Evolutionary conservation across 257 asterid genomes (phyloP).

Genomic region (Coffea eugenioides): DNA sequence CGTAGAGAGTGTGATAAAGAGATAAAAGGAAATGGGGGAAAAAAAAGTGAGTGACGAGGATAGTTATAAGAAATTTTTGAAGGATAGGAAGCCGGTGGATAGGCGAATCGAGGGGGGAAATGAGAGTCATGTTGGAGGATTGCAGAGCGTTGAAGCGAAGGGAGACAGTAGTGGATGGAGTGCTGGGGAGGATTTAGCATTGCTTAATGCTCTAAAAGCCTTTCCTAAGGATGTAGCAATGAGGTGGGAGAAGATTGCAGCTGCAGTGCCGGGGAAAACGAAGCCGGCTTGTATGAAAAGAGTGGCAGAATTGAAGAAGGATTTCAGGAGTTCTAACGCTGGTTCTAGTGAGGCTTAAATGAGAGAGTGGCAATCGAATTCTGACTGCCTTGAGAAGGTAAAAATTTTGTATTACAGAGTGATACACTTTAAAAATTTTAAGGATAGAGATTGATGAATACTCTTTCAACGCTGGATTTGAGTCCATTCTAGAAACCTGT

Average conservation of each 20-base stretch:
- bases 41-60: constrained; percentile 64
- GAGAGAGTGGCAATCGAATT: constrained; percentile 1
- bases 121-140: constrained; percentile 19
- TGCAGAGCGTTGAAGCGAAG: constrained; percentile 28
- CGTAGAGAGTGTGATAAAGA: constrained; percentile 66
- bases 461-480: constrained; percentile 5
- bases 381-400: constrained; percentile 14
- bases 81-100: constrained; percentile 67
- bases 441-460: constrained; percentile 5
- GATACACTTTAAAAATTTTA: neutral
- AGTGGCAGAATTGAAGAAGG: constrained; percentile 79
- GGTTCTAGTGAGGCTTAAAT: constrained; percentile 39
- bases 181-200: constrained; percentile 77
- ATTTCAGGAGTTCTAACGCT: constrained; percentile 73
- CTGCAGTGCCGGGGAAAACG: constrained; percentile 76
- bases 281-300: constrained; percentile 77
- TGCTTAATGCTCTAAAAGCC: constrained; percentile 84
- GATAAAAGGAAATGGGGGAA: constrained; percentile 62
- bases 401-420: neutral
- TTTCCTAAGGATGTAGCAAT: constrained; percentile 81
- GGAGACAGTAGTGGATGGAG: constrained; percentile 53
- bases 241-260: constrained; percentile 98
- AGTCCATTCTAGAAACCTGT: neutral
- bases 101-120: constrained; percentile 34
- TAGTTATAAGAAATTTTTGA: constrained; percentile 66